Base-by-base conservation (phyloP, 805 yeast species). In the Kazachstania martiniae region DNA sequence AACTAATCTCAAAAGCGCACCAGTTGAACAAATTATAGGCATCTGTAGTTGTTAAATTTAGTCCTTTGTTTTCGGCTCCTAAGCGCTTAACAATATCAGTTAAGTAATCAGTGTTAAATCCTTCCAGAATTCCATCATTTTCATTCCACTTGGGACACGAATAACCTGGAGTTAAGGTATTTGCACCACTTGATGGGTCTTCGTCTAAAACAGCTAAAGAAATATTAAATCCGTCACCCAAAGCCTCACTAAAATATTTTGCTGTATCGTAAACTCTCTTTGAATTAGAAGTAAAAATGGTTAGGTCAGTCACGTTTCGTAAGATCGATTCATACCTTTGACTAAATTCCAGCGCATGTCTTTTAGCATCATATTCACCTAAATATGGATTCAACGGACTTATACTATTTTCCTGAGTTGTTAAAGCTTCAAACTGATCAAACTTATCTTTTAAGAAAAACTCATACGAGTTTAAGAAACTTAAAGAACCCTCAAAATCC, bases 1-100 rank as follows among this genome's bases (percentile, higher is more conserved):
- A 80, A 35, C 80, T 81, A 28, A 80, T 57, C 56, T 83, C 94
- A 50, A 66, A 83, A 3, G 83, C 86, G 58, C 93, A 82, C 58
- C 74, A 66, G 9, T 65, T 61, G 45, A 78, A 74, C 40, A 82
- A 46, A 16, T 53, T 56, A 27, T 51, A 56, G 17, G 75, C 68
- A 45, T 83, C 89, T 23, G 52, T 46, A 2, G 62, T 47, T 3
- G 75, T 66, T 33, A 81, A 41, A 41, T 72, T 59, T 41, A 62
- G 59, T 3, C 74, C 78, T 3, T 73, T 72, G 33, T 81, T 72
- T 31, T 66, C 61, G 28, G 52, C 50, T 44, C 69, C 69, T 31
- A 81, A 58, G 44, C 93, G 66, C n/a, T 51, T 51, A 5, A 77
- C 68, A 18, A 83, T 82, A 14, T 53, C 59, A 5, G 53, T 44